Evolutionary conservation across 192 early-diverging fungal genomes (phyloP), one percentile per base, ranked within the genome.

Genomic region (Mortierella claussenii): DNA sequence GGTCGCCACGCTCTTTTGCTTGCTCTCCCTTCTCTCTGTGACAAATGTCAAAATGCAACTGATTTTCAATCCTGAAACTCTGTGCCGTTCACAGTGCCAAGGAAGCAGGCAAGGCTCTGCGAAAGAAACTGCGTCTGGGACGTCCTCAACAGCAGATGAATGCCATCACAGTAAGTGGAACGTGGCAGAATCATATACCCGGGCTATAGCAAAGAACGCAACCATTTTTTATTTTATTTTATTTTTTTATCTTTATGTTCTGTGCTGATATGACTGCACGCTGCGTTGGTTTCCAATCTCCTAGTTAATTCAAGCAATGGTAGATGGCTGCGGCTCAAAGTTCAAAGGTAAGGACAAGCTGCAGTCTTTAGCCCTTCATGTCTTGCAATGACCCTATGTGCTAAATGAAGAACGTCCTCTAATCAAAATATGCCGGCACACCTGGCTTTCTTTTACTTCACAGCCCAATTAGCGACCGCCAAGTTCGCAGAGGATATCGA

Each of bases 331-430:
- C 31, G 73, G 73, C 37, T 76, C 73, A 55, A 76, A 67, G 59
- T 76, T 76, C 54, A 76, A 67, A 55, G 73, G 73, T 61, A 67
- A n/a, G n/a, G n/a, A n/a, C n/a, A n/a, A n/a, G n/a, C n/a, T n/a
- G n/a, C n/a, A n/a, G n/a, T n/a, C n/a, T n/a, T n/a, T n/a, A n/a
- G n/a, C n/a, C n/a, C n/a, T n/a, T n/a, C n/a, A n/a, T n/a, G n/a
- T n/a, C n/a, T n/a, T n/a, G n/a, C n/a, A n/a, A n/a, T n/a, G n/a
- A n/a, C n/a, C n/a, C n/a, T n/a, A n/a, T n/a, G n/a, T n/a, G n/a
- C n/a, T n/a, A n/a, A n/a, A n/a, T n/a, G n/a, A n/a, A n/a, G n/a
- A n/a, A n/a, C n/a, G n/a, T n/a, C n/a, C n/a, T n/a, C n/a, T n/a
- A n/a, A n/a, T n/a, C n/a, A n/a, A n/a, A n/a, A n/a, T n/a, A n/a